These are phyloP conservation scores for Stylosanthes scabra DNA, from an alignment of 331 rosid genomes.

Conservation along the genomic window DNA sequence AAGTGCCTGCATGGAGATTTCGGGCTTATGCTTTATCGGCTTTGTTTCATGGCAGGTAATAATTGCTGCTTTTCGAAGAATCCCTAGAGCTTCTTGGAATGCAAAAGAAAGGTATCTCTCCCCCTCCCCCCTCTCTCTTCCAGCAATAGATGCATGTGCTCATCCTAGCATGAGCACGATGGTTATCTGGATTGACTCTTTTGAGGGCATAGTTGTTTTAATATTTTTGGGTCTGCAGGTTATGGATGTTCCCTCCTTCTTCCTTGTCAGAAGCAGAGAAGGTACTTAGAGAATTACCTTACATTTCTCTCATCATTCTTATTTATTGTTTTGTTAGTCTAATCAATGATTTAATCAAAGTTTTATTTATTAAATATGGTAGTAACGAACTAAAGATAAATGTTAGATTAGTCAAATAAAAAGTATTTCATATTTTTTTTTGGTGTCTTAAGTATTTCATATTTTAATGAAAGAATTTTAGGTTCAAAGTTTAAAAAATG, in stretches of 20 bases:
- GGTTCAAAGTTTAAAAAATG: too few species aligned
- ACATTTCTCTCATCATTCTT: constrained; percentile 83
- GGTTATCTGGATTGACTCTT: constrained; percentile 28
- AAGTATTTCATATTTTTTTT: too few species aligned
- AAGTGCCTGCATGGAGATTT: constrained; percentile 5
- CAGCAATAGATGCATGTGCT: not conserved
- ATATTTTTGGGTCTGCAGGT: constrained; percentile 60
- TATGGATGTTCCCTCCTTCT: constrained; percentile 83
- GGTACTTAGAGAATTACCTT: constrained; percentile 55
- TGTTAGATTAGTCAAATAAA: too few species aligned
- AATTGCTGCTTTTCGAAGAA: constrained; percentile 65
- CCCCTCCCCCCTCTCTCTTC: not conserved
- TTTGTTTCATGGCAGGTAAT: constrained; percentile 51
- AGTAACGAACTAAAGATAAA: too few species aligned
- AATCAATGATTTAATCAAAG: too few species aligned
- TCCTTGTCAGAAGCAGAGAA: constrained; percentile 73
- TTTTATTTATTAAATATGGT: too few species aligned
- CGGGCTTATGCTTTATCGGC: constrained; percentile 26
- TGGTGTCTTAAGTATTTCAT: too few species aligned
- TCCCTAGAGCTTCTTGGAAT: constrained; percentile 81
- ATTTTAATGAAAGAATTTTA: too few species aligned
- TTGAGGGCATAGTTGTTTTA: constrained; percentile 29
- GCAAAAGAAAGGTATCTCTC: constrained; percentile 72
- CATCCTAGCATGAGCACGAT: not conserved
- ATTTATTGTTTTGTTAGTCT: too few species aligned